Base-by-base conservation (phyloP, 148 eudicot genomes). In the Rhododendron ovatum region DNA sequence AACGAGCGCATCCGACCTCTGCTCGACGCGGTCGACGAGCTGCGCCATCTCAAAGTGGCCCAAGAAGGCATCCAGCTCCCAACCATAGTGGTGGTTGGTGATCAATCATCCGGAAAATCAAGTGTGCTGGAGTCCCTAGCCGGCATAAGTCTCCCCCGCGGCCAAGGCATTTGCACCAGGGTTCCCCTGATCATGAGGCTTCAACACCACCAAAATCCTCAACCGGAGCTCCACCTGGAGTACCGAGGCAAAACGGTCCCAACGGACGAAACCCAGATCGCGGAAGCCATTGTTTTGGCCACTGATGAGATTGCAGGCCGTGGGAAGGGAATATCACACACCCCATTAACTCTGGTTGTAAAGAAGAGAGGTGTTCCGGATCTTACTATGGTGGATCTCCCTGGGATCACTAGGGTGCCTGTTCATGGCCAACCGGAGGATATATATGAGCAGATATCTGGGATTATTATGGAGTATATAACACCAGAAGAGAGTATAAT, bases 341-440 rank as follows among this genome's bases (percentile, higher is more conserved):
- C 84, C 22, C 88, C 88, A 18, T 11, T 87, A 39, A 87, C 88
- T 35, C 78, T 87, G 24, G 88, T 82, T 2, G 88, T 83, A 1
- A 75, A 75, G 35, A 87, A 87, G 78, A 73, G 37, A 13, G 85
- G 92, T 30, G 93, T 92, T 5, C 93, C 93, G 3, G 91, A 91
- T 79, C 88, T 91, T 24, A 91, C 92, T 0, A 91, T 91, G 93
- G 90, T 92, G 18, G 93, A 92, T 63, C 85, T 92, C 20, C 93
- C 93, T 0, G 93, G 93, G 7, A 91, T 91, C 71, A 91, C 92
- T 10, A 86, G 92, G 30, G 92, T 90, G 1, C 91, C 92, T 0
- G 90, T 90, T 7, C 90, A 86, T 22, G 93, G 93, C 0, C 93
- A 91, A 73, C 93, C 93, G 8, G 93, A 89, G 9, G 88, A 90